phyloP scores from a whole-genome alignment of 129 eudicot species.

The Helichrysum umbraculigerum region DNA sequence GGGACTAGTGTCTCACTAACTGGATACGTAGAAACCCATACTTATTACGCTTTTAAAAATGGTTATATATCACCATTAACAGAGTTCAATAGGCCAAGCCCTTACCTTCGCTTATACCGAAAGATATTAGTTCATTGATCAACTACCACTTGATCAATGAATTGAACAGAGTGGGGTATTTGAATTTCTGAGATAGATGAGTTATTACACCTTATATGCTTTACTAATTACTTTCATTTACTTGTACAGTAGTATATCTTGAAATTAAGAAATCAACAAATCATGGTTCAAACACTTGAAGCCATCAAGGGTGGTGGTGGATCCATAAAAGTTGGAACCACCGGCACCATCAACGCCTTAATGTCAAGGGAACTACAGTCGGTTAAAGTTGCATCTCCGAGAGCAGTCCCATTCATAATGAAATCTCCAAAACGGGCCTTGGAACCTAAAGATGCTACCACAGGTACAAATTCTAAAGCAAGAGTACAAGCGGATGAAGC shows the following conservation, averaged over 20 bases:
- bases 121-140: too few species aligned
- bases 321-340: constrained; percentile 82
- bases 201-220: not conserved
- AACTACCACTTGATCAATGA: too few species aligned
- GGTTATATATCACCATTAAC: too few species aligned
- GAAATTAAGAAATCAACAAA: constrained; percentile 12
- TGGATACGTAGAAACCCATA: not conserved
- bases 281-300: constrained; percentile 77
- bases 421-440: constrained; percentile 30
- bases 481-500: constrained; percentile 50
- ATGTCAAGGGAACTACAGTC: constrained; percentile 79
- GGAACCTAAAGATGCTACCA: constrained; percentile 11
- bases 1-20: not conserved
- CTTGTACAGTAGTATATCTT: not conserved
- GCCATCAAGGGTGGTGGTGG: constrained; percentile 95
- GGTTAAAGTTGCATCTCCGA: constrained; percentile 34
- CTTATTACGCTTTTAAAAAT: not conserved
- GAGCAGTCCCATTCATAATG: not conserved
- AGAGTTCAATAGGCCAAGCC: too few species aligned
- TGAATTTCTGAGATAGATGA: not conserved
- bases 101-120: too few species aligned
- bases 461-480: constrained; percentile 31
- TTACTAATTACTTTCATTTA: not conserved
- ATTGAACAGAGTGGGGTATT: not conserved
- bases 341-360: constrained; percentile 81